phyloP scores from a whole-genome alignment of 768 basidiomycete species.

The Sarcodon aspratus region DNA sequence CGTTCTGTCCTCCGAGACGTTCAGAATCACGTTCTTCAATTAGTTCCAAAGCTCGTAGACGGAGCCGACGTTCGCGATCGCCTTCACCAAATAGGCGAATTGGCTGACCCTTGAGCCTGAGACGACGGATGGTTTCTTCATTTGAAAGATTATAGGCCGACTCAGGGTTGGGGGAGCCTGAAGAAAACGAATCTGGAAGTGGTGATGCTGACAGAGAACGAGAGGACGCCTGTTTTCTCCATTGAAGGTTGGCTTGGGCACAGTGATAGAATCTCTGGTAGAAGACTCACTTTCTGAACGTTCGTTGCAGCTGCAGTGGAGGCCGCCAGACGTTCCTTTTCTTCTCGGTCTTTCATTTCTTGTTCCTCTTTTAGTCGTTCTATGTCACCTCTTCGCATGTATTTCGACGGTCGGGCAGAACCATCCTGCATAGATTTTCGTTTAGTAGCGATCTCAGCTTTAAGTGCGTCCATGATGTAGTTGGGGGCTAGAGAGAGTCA shows the following conservation, averaged over 20 bases:
- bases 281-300: not conserved
- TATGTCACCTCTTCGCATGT: slow-evolving; percentile 85
- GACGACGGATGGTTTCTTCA: slow-evolving; percentile 81
- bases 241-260: not conserved
- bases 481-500: not conserved
- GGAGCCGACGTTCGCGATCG: slow-evolving; percentile 85
- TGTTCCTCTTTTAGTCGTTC: slow-evolving; percentile 52
- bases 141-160: slow-evolving; percentile 80
- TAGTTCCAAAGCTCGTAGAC: slow-evolving; percentile 87
- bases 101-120: slow-evolving; percentile 88
- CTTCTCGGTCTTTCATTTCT: slow-evolving; percentile 27
- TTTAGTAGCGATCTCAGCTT: slow-evolving; percentile 81
- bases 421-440: slow-evolving; percentile 60
- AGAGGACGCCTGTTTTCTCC: slow-evolving; percentile 14
- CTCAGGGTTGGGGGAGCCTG: slow-evolving; percentile 34
- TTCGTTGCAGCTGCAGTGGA: too few species aligned
- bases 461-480: slow-evolving; percentile 76
- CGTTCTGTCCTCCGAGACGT: slow-evolving; percentile 80
- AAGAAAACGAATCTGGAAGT: slow-evolving; percentile 10
- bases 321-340: slow-evolving; percentile 9
- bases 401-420: slow-evolving; percentile 61
- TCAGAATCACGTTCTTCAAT: slow-evolving; percentile 86
- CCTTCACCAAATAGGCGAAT: slow-evolving; percentile 91
- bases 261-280: not conserved
- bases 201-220: slow-evolving; percentile 11